Conservation (phyloP, 1,284 basidiomycete species). For the Tilletia caries region DNA sequence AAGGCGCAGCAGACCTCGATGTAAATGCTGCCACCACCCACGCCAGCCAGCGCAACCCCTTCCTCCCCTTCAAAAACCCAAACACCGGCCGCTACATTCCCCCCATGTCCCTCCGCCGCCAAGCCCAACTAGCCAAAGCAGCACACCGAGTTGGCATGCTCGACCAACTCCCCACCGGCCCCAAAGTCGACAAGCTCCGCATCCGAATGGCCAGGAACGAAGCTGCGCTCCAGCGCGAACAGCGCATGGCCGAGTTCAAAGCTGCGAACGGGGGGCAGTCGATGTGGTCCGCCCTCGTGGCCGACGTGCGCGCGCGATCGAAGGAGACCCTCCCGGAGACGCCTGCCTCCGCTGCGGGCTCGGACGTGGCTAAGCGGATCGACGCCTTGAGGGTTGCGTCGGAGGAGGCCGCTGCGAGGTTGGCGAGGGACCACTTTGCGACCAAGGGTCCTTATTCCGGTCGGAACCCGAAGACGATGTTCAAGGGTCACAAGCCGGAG, state of each 20-base stretch:
- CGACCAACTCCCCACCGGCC: neutral
- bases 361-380: neutral
- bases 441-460: neutral
- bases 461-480: slow-evolving; percentile 7
- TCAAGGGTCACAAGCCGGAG: slow-evolving; percentile 13
- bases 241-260: neutral
- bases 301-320: neutral
- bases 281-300: neutral
- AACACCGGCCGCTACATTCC: neutral
- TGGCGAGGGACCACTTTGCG: neutral
- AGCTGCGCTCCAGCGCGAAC: neutral
- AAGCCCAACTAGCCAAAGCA: slow-evolving; percentile 10
- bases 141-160: slow-evolving; percentile 9
- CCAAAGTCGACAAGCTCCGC: neutral
- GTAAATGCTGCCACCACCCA: neutral
- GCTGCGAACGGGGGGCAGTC: neutral
- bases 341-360: neutral
- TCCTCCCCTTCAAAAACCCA: slow-evolving; percentile 3
- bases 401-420: neutral
- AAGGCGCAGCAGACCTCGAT: neutral
- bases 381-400: neutral
- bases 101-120: neutral
- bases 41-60: slow-evolving; percentile 1
- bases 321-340: neutral
- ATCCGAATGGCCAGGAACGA: neutral